Percentiles rank a stretch among this genome's conserved stretches.
These are phyloP conservation scores for Leccinum incarnatum DNA, from an alignment of 768 basidiomycete species.

Conservation along the genomic window DNA sequence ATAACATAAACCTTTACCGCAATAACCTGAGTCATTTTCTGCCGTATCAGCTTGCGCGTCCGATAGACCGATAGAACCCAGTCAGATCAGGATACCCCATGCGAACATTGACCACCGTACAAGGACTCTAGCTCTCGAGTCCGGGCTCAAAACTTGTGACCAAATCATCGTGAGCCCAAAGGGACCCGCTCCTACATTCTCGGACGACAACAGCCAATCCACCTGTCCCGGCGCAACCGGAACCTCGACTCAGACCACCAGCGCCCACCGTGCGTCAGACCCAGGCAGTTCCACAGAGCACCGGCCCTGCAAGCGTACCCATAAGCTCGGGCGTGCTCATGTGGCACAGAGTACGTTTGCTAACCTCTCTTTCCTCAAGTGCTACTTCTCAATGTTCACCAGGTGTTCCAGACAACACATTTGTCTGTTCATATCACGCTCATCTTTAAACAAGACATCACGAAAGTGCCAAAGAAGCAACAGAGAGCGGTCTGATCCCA, in stretches of 20 bases:
- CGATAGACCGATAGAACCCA: slow-evolving; percentile 25
- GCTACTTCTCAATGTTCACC: slow-evolving; percentile 3
- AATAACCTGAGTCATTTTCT: slow-evolving; percentile 59
- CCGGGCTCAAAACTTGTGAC: slow-evolving; percentile 77
- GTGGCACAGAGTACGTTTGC: slow-evolving; percentile 55
- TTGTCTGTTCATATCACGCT: slow-evolving; percentile 87
- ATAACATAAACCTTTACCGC: slow-evolving; percentile 91
- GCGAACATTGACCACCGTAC: slow-evolving; percentile 61
- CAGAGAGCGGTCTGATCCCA: slow-evolving; percentile 43
- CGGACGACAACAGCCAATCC: slow-evolving; percentile 3
- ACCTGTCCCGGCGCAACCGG: slow-evolving; percentile 6
- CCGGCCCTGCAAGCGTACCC: slow-evolving; percentile 56
- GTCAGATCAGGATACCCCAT: slow-evolving; percentile 89
- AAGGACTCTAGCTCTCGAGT: slow-evolving; percentile 70
- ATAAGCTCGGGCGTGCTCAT: slow-evolving; percentile 67
- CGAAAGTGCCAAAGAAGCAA: slow-evolving; percentile 65
- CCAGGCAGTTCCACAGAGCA: slow-evolving; percentile 9
- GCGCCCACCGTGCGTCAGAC: slow-evolving; percentile 13
- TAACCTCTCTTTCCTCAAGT: background rate
- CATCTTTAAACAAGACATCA: slow-evolving; percentile 78
- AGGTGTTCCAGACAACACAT: slow-evolving; percentile 98
- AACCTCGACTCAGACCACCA: slow-evolving; percentile 10
- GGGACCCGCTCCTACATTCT: slow-evolving; percentile 9
- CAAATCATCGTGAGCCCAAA: slow-evolving; percentile 75
- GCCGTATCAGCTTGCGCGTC: background rate